Evolutionary conservation across 2,329 filamentous ascomycete species (phyloP), one percentile per base, ranked within the genome.

Genomic region (Penicillium hordei): DNA sequence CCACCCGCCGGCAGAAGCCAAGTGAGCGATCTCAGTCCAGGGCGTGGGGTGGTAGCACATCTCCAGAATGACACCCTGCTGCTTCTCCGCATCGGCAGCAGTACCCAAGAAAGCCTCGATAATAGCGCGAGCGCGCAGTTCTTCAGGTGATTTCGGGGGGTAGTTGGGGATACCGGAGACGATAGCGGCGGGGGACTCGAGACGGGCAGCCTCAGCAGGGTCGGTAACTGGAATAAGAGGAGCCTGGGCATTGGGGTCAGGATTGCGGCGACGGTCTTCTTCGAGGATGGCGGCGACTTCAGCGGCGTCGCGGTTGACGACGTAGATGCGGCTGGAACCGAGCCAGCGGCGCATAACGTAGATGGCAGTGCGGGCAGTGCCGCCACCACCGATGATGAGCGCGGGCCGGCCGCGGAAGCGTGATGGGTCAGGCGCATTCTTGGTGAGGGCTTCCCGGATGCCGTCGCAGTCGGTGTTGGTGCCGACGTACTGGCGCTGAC

Each of bases 381-480:
- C 90, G 31, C 90, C 90, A 4, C 89, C 89, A 31, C 90, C 90
- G 46, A 93, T 81, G 19, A 93, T 86, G 59, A 93, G 81, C 1
- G 83, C 90, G 0, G 89, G 88, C 33, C 83, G 81, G 59, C 80
- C 79, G 68, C 61, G 76, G 74, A 72, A 70, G 8, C 56, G 59
- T 17, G 65, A 57, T 1, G 60, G 61, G 21, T 66, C 57, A 0
- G 66, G 63, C 5, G 67, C 56, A 65, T 86, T 88, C 63, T 83
- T 81, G 48, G 81, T 74, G 65, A 93, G 89, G 4, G 88, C 84
- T 69, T 93, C 89, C 23, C 89, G 83, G 60, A 93, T 87, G 31
- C 90, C 90, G 56, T 91, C 82, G 59, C 89, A 89, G 74, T 94
- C 90, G 4, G 90, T 93, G 77, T 94, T 93, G 43, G 89, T 89